Evolutionary conservation across 2,329 filamentous ascomycete species (phyloP), one percentile per base, ranked within the genome.

Genomic region (Microthyrium microscopicum): DNA sequence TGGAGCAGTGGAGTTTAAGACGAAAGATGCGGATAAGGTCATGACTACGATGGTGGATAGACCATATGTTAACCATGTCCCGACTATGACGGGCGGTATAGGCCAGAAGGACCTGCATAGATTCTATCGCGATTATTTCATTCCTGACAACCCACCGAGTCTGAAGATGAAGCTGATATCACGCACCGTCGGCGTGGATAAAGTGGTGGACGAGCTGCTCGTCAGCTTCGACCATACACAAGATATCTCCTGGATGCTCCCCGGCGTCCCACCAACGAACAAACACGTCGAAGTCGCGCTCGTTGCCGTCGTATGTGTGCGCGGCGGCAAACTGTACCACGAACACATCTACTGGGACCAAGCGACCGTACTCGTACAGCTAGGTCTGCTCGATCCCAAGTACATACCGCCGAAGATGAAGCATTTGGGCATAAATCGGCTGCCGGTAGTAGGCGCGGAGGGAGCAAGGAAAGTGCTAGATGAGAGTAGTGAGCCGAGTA

Each of bases 271-370:
- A 8, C 58, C 70, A 0, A 74, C 70, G 1, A 59, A 66, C 37
- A 61, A 64, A 34, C 57, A 59, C 26, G 66, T 74, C 2, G 68
- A 74, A 44, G 55, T 70, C 3, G 60, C 67, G 0, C 48, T 74
- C 2, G 63, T 74, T 2, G 65, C 57, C 33, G 64, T 74, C 6
- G 67, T 73, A 2, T 61, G 60, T 20, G 53, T 73, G 34, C 51
- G 65, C 11, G 66, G 56, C 0, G 64, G 62, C 0, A 64, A 61
- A 40, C 47, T 73, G 9, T 67, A 61, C 48, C 63, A 61, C 13
- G 70, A 74, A 46, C 60, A 70, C 33, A 50, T 71, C 3, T 73
- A 73, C 44, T 74, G 69, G 69, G 70, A 73, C 42, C 70, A 74
- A 42, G 69, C 70, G 7, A 65, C 58, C 30, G 68, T 73, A 5